Evolutionary conservation across 1,284 basidiomycete genomes (phyloP), one percentile per base, ranked within the genome.

Genomic region (Cryptococcus maquisensis): DNA sequence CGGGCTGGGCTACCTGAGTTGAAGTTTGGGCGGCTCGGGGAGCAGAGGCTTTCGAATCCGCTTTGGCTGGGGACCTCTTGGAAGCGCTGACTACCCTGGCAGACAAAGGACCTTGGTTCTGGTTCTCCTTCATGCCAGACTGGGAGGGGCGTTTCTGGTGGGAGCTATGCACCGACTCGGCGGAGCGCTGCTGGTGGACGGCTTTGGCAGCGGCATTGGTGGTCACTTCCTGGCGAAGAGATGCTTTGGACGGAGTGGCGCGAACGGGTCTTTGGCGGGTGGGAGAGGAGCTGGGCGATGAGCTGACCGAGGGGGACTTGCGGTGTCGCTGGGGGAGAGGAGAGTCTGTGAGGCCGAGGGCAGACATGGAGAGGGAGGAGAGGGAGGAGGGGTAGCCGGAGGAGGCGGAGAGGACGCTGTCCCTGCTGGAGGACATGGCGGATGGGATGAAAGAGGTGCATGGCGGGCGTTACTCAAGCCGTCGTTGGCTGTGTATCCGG

Each of bases 311-410:
- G 13, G 49, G 28, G 2, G 39, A 24, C 21, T 49, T 47, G 4
- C 49, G 44, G 16, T 47, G 24, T 50, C 47, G 24, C 3, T 47
- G 39, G 9, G 48, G 56, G 20, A 57, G 26, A 18, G 57, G 57
- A 5, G 57, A 56, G 44, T 59, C 57, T 12, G 57, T 59, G 23
- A 59, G 49, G n/a, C 57, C 57, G 13, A 59, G 46, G 16, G 54
- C 54, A 5, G 57, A 59, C 7, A 37, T 16, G n/a, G 57, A 56
- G 18, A 54, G 49, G 23, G 35, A 40, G 41, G 54, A 59, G 41
- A 59, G 46, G 21, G 57, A 48, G 20, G 51, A 59, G 24, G 57
- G 57, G 42, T 59, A 59, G 18, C 50, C 45, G 16, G 51, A 37
- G 21, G 53, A 52, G 28, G 20, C 39, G 8, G 56, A 55, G 21